Percentiles rank a stretch among this genome's conserved stretches.
Conservation (phyloP, 2,329 filamentous ascomycete genomes). For the Paecilomyces variotii region DNA sequence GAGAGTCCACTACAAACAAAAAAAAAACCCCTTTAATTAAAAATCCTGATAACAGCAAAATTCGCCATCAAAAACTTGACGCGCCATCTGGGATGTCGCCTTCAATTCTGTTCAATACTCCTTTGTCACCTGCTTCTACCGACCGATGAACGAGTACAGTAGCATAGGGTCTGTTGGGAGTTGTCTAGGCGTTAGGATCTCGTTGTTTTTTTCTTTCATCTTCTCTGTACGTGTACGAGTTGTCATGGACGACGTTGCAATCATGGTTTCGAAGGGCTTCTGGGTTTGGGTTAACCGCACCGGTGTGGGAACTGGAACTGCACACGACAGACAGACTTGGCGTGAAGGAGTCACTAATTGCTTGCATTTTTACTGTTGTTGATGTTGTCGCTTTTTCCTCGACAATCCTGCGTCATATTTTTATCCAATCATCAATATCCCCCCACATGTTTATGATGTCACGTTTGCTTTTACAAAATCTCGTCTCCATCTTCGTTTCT, state of each 20-base stretch:
- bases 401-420: background rate
- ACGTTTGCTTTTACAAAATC: background rate
- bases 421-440: background rate
- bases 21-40: background rate
- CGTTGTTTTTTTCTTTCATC: background rate
- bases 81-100: background rate
- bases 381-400: background rate
- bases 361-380: background rate
- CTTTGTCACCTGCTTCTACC: background rate
- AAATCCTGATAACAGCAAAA: background rate
- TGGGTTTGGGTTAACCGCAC: background rate
- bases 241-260: background rate
- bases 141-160: background rate
- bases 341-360: background rate
- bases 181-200: background rate
- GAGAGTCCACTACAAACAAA: background rate
- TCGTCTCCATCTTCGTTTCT: background rate
- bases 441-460: background rate
- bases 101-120: background rate
- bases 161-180: background rate
- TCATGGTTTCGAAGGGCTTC: background rate
- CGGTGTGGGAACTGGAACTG: background rate
- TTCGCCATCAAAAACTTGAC: background rate
- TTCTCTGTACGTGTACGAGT: background rate
- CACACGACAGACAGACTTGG: background rate